phyloP scores from a whole-genome alignment of 305 asterid species.

The Plantago coronopus region DNA sequence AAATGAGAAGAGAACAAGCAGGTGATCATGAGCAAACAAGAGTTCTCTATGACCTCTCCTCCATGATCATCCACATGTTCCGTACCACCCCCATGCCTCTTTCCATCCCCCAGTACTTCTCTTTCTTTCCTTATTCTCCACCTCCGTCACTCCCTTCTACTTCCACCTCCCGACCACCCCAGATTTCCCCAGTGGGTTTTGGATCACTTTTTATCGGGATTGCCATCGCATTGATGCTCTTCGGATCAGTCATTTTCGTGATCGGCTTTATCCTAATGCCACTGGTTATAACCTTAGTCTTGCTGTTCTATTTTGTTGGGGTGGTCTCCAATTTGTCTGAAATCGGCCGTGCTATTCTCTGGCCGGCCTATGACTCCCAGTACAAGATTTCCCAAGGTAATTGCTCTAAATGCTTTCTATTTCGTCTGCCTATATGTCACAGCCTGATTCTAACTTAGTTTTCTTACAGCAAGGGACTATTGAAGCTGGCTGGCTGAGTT shows the following conservation, averaged over 20 bases:
- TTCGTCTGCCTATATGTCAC: neutral
- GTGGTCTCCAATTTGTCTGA: constrained; percentile 24
- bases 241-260: constrained; percentile 34
- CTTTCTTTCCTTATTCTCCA: neutral
- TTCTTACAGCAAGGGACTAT: constrained; percentile 33
- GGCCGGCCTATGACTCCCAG: constrained; percentile 23
- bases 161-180: constrained; percentile 18
- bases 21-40: constrained; percentile 35
- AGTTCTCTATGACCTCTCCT: constrained; percentile 38
- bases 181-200: constrained; percentile 34
- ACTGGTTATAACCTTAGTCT: constrained; percentile 27
- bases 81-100: constrained; percentile 30
- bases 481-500: constrained; percentile 23
- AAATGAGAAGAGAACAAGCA: constrained; percentile 16
- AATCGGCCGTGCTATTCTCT: constrained; percentile 27
- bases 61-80: constrained; percentile 40
- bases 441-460: neutral
- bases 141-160: constrained; percentile 11
- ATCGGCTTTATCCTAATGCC: constrained; percentile 40
- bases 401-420: neutral
- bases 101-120: neutral
- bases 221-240: constrained; percentile 34
- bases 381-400: constrained; percentile 28
- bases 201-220: constrained; percentile 38
- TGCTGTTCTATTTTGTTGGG: constrained; percentile 29